These are phyloP conservation scores for Paraphoma sp. DNA, from an alignment of 2,329 filamentous ascomycete species.

Conservation along the genomic window DNA sequence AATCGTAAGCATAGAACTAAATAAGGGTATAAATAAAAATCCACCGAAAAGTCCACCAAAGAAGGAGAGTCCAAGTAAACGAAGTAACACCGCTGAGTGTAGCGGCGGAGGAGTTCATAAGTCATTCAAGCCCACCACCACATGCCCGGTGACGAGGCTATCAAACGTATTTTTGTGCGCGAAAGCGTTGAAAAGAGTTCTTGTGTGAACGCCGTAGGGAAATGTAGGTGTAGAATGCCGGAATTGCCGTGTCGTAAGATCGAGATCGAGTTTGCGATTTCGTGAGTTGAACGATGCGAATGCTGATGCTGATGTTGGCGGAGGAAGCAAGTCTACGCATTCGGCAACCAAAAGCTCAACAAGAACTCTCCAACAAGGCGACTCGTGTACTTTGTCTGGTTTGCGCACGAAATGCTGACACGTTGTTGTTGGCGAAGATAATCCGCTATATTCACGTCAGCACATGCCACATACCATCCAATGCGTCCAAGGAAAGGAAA, in stretches of 20 bases:
- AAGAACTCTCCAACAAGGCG: slow-evolving; percentile 54
- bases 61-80: neutral
- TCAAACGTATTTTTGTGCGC: neutral
- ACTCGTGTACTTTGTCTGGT: slow-evolving; percentile 51
- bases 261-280: no score
- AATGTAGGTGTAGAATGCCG: neutral
- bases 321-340: neutral
- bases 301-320: neutral
- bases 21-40: no score
- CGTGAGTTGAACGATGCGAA: neutral
- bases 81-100: neutral
- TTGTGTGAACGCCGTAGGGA: neutral
- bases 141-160: neutral
- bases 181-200: neutral
- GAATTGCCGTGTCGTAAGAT: no score
- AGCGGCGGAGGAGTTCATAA: neutral
- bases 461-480: no score
- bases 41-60: no score
- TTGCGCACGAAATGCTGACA: slow-evolving; percentile 47
- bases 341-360: slow-evolving; percentile 44
- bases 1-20: no score
- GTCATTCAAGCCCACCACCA: neutral
- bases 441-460: slow-evolving; percentile 39
- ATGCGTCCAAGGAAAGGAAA: no score
- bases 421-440: slow-evolving; percentile 47